phyloP scores from a whole-genome alignment of 106 monocot species.

The Narthecium ossifragum region DNA sequence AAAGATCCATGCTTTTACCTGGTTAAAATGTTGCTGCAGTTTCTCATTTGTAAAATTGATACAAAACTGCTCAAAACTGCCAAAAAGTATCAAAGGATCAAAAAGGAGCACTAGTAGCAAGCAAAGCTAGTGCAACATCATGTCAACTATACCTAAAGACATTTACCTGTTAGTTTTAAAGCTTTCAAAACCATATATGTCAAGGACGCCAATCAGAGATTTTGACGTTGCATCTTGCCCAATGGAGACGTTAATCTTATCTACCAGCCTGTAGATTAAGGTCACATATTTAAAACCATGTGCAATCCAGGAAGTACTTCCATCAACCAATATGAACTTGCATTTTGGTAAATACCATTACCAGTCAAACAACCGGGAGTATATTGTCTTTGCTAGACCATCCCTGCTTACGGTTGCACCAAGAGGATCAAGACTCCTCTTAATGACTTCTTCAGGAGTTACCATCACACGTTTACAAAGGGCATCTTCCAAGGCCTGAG shows the following conservation, averaged over 20 bases:
- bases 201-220: constrained; percentile 92
- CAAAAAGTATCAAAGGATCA: not conserved
- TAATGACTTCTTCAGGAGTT: constrained; percentile 98
- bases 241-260: constrained; percentile 94
- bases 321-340: too few relatives aligned
- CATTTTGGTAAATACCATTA: constrained; percentile 19
- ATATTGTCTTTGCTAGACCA: constrained; percentile 95
- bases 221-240: constrained; percentile 86
- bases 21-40: constrained; percentile 91
- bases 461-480: constrained; percentile 92
- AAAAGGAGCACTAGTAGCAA: too few relatives aligned
- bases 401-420: constrained; percentile 79
- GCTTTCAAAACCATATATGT: constrained; percentile 99
- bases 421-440: constrained; percentile 80
- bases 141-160: not conserved
- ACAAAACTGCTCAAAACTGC: constrained; percentile 92
- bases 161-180: constrained; percentile 80
- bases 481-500: constrained; percentile 82
- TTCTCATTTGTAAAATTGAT: constrained; percentile 95
- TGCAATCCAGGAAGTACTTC: too few relatives aligned
- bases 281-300: not conserved
- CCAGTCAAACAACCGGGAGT: constrained; percentile 97
- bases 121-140: not conserved
- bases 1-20: constrained; percentile 30
- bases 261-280: constrained; percentile 63